Conservation (phyloP, 768 basidiomycete species). For the Mycena galericulata region DNA sequence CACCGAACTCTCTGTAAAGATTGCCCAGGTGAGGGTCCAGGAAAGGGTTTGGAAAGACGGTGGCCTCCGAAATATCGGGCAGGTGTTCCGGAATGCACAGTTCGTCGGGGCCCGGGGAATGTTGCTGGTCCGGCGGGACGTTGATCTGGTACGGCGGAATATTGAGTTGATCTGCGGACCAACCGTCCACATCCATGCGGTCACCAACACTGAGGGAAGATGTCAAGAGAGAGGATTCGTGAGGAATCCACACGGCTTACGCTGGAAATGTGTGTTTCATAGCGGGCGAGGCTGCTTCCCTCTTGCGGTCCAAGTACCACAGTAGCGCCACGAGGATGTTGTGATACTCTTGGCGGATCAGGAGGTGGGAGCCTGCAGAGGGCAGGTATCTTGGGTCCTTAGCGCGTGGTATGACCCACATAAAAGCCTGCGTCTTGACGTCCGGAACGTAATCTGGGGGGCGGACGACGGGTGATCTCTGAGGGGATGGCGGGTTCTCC, state of each 20-base stretch:
- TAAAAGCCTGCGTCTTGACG: slow-evolving; percentile 11
- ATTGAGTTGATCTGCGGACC: slow-evolving; percentile 1
- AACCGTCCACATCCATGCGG: slow-evolving; percentile 7
- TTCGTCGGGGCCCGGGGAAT: slow-evolving; percentile 16
- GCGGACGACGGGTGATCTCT: slow-evolving; percentile 19
- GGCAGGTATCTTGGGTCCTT: slow-evolving; percentile 12
- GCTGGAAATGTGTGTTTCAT: slow-evolving; percentile 10
- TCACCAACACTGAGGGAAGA: slow-evolving; percentile 13
- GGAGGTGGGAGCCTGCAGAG: slow-evolving; percentile 8
- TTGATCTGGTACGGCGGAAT: slow-evolving; percentile 14
- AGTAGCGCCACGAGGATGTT: slow-evolving; percentile 17
- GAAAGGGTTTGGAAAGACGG: slow-evolving; percentile 13
- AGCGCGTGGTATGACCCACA: slow-evolving; percentile 16
- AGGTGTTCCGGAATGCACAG: slow-evolving; percentile 17
- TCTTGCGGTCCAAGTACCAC: slow-evolving; percentile 17
- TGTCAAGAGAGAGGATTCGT: slow-evolving; percentile 22
- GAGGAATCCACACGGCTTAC: slow-evolving; percentile 10
- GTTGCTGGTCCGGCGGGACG: slow-evolving; percentile 6
- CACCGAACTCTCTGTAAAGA: slow-evolving; percentile 7
- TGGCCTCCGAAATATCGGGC: slow-evolving; percentile 15
- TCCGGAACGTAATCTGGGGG: slow-evolving; percentile 19
- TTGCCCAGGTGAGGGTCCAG: slow-evolving; percentile 7
- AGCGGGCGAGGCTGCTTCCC: slow-evolving; percentile 4
- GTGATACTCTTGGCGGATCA: slow-evolving; percentile 16
- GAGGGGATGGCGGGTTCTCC: slow-evolving; percentile 14